These are phyloP conservation scores for Spiraea crenata DNA, from an alignment of 331 rosid genomes.

Conservation along the genomic window DNA sequence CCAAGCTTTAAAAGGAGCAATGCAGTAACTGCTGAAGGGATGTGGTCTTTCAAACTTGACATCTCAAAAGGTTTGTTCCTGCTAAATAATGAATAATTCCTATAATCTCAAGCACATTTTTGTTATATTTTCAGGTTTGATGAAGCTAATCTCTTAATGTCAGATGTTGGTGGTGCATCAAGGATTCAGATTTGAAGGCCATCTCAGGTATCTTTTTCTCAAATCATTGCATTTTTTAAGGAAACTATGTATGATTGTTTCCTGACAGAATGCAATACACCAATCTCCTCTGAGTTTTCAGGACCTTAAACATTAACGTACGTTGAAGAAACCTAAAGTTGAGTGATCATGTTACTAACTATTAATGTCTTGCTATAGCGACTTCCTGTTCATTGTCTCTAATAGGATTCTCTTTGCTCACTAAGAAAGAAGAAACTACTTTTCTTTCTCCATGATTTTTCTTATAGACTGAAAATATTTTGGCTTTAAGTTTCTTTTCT, in stretches of 20 bases:
- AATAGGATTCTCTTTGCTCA: not conserved
- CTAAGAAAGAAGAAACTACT: not conserved
- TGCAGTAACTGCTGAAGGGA: slow-evolving; percentile 58
- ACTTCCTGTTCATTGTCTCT: not conserved
- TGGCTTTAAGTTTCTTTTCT: slow-evolving; percentile 13
- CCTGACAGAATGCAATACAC: not conserved
- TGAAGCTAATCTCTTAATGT: slow-evolving; percentile 58
- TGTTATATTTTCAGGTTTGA: slow-evolving; percentile 42
- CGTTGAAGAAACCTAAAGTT: not conserved
- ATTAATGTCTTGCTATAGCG: not conserved
- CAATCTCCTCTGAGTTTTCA: not conserved
- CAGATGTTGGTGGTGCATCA: slow-evolving; percentile 63
- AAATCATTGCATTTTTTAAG: not conserved
- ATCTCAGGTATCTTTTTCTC: slow-evolving; percentile 53
- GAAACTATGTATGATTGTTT: not conserved
- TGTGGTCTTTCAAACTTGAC: slow-evolving; percentile 41
- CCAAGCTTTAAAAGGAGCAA: slow-evolving; percentile 59
- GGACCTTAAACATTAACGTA: not conserved
- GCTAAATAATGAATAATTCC: not conserved
- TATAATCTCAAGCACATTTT: not conserved
- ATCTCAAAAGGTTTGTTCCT: slow-evolving; percentile 56
- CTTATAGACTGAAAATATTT: slow-evolving; percentile 7
- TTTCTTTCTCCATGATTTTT: not conserved
- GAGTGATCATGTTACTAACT: not conserved
- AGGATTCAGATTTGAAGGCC: slow-evolving; percentile 57